Conservation (phyloP, 306 rosid species). For the Urtica urens region DNA sequence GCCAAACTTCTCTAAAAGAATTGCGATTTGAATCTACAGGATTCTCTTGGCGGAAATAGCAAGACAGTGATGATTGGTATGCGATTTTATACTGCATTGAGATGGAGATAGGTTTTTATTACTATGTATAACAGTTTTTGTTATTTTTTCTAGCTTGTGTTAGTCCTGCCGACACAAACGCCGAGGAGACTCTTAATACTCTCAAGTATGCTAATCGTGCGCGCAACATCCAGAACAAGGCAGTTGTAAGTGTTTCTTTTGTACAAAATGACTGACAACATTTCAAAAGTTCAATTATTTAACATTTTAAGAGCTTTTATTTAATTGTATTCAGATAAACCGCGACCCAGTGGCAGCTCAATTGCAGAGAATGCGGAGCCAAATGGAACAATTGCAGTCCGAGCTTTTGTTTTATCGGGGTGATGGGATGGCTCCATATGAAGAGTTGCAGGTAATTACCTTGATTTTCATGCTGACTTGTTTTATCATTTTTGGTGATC, state of each 20-base stretch:
- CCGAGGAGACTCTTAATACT: constrained; percentile 91
- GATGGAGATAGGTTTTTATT: neutral
- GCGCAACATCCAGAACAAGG: constrained; percentile 94
- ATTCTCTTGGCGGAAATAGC: constrained; percentile 96
- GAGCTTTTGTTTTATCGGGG: constrained; percentile 74
- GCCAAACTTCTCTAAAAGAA: too few species aligned
- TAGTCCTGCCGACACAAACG: constrained; percentile 98
- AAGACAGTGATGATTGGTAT: constrained; percentile 98
- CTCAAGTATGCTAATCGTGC: constrained; percentile 98
- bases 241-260: constrained; percentile 53
- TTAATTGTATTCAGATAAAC: constrained; percentile 41
- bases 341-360: constrained; percentile 88
- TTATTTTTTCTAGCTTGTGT: constrained; percentile 63
- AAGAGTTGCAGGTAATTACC: constrained; percentile 67
- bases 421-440: constrained; percentile 56
- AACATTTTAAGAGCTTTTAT: neutral
- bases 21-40: constrained; percentile 36
- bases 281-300: constrained; percentile 11
- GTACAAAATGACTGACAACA: neutral
- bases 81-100: neutral
- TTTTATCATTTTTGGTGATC: neutral
- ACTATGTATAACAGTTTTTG: neutral
- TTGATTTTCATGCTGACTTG: neutral
- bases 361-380: constrained; percentile 66
- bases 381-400: constrained; percentile 81